Evolutionary conservation across 768 basidiomycete genomes (phyloP), one percentile per base, ranked within the genome.

Genomic region (Butyriboletus loyo): DNA sequence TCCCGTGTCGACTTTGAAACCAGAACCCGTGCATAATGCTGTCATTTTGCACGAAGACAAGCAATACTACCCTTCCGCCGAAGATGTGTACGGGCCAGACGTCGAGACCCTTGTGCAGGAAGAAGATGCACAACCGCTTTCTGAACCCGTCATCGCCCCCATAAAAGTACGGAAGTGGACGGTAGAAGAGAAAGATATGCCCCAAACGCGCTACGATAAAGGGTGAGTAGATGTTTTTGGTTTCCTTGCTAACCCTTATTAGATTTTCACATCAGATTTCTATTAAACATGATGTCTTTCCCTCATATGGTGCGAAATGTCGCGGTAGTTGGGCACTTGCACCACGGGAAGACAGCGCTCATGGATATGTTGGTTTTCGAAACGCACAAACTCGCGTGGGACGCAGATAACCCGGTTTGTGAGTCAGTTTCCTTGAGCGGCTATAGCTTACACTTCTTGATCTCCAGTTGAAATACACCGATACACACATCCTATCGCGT

Each of bases 71-170:
- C 91, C 93, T 14, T 88, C 89, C 14, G 96, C 97, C 1, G 77
- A 77, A 50, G 93, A 98, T 17, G 84, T 95, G 2, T 99, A 99
- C 69, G 97, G 97, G 3, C 77, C 83, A 35, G 97, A 86, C 53
- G 97, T 99, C 28, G 96, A 98, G 73, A 89, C 97, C 1, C 72
- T 98, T 59, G 97, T 99, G 2, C 97, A 98, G 67, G 97, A 99
- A 70, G 97, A 99, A 73, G 97, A 99, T 66, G 85, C 91, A 4
- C 97, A 99, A 68, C 93, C 93, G 14, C 79, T 99, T 19, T 81
- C 92, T 3, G 92, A 98, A 64, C 97, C 97, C 19, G 95, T 99
- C 54, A 78, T 99, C 58, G 93, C 92, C 11, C 97, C 97, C 32
- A 81, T 98, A 53, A 97, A 98, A 75, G 86, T 93, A 45, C 81